Evolutionary conservation across 108 stramenopile species (phyloP).

Genomic region (Nitzschia sp.): DNA sequence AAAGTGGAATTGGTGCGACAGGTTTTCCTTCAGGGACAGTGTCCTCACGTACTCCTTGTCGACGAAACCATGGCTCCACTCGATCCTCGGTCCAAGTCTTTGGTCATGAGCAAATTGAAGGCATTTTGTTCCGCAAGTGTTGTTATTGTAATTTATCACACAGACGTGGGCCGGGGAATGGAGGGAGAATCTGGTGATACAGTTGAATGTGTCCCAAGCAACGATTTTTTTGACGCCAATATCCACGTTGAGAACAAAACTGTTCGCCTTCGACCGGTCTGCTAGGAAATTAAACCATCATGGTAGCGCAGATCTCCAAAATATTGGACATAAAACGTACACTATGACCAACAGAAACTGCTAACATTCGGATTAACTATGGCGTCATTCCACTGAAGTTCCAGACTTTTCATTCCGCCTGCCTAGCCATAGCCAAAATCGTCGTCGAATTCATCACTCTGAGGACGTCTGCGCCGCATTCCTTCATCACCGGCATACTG

Average conservation of each 20-base stretch:
- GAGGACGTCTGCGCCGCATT: neutral
- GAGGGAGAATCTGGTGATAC: slow-evolving; percentile 20
- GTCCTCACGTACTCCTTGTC: slow-evolving; percentile 72
- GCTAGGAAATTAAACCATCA: slow-evolving; percentile 34
- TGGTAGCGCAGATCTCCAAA: too few relatives aligned
- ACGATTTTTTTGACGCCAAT: slow-evolving; percentile 81
- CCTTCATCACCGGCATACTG: slow-evolving; percentile 1
- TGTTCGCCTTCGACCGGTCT: slow-evolving; percentile 58
- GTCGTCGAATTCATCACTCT: slow-evolving; percentile 3
- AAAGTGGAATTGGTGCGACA: slow-evolving; percentile 85
- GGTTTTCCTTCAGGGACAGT: slow-evolving; percentile 69
- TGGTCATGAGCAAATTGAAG: slow-evolving; percentile 81
- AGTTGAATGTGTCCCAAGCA: slow-evolving; percentile 78
- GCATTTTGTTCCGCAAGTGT: slow-evolving; percentile 71
- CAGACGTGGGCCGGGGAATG: slow-evolving; percentile 61
- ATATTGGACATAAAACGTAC: too few relatives aligned
- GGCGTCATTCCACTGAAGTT: too few relatives aligned
- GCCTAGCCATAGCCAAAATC: neutral
- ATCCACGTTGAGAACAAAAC: slow-evolving; percentile 75
- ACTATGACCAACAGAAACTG: too few relatives aligned
- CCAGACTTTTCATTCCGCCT: neutral
- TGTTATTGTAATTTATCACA: slow-evolving; percentile 87
- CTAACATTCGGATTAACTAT: too few relatives aligned
- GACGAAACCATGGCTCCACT: slow-evolving; percentile 90
- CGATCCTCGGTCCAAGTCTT: slow-evolving; percentile 75